Percentiles rank a stretch among this genome's conserved stretches.
Conservation (phyloP, 306 rosid genomes). For the Lagenaria siceraria region DNA sequence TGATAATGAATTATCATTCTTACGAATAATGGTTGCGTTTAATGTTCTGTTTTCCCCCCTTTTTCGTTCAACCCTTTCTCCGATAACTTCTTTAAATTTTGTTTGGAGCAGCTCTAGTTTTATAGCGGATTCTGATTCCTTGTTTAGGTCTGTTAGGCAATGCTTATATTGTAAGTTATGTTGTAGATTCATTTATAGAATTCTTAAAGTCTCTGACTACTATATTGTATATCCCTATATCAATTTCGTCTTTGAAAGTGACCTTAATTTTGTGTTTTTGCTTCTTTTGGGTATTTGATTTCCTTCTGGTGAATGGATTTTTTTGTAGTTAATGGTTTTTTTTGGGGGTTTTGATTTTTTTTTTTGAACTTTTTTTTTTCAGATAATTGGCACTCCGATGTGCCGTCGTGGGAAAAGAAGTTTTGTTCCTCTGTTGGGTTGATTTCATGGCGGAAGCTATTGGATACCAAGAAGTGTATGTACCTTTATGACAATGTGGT, state of each 20-base stretch:
- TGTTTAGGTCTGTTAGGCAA: neutral
- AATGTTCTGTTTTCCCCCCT: neutral
- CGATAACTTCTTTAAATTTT: neutral
- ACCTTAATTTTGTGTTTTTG: neutral
- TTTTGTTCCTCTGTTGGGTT: conserved; percentile 46
- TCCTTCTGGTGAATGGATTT: conserved; percentile 4
- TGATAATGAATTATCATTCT: neutral
- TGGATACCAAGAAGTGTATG: conserved; percentile 48
- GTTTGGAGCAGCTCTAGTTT: neutral
- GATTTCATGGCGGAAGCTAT: conserved; percentile 53
- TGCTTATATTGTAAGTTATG: neutral
- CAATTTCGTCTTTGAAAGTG: neutral
- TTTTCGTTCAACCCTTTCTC: neutral
- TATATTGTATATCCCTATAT: neutral
- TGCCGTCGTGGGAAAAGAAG: conserved; percentile 70
- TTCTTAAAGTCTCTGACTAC: neutral
- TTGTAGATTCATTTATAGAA: neutral
- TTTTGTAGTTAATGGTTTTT: neutral
- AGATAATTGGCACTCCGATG: conserved; percentile 30
- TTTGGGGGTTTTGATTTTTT: neutral
- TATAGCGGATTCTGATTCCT: neutral
- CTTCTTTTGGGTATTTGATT: conserved; percentile 4
- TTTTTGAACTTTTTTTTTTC: neutral
- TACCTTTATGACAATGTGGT: conserved; percentile 31
- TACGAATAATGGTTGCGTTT: neutral